These are phyloP conservation scores for Aquilaria sinensis DNA, from an alignment of 345 rosid species.

Conservation along the genomic window DNA sequence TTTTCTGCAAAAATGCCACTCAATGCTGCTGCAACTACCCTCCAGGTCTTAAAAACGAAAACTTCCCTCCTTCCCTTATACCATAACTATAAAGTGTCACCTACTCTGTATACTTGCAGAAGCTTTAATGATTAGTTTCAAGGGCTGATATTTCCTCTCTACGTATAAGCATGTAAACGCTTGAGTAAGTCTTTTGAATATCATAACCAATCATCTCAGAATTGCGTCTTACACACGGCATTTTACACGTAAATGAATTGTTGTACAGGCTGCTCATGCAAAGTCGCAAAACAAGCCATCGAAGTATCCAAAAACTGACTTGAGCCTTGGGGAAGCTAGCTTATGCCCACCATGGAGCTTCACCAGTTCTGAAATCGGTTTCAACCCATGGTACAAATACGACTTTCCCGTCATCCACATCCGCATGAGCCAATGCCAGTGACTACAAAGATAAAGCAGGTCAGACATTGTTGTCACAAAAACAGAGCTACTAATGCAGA, in stretches of 20 bases:
- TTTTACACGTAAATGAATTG: not conserved
- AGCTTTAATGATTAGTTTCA: no score
- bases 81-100: no score
- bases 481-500: not conserved
- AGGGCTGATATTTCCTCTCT: no score
- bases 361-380: conserved; percentile 98
- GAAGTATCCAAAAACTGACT: conserved; percentile 4
- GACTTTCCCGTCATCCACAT: conserved; percentile 77
- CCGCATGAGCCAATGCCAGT: conserved; percentile 84
- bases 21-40: no score
- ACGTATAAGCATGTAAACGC: no score
- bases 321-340: not conserved
- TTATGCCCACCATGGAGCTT: conserved; percentile 90
- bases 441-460: conserved; percentile 36
- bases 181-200: no score
- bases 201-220: no score
- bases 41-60: no score
- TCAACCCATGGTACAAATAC: conserved; percentile 85
- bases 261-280: conserved; percentile 10
- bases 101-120: no score
- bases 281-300: conserved; percentile 9
- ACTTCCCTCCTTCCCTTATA: no score
- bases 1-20: no score
- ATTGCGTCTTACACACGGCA: conserved; percentile 5
- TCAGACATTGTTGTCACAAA: not conserved